phyloP scores from a whole-genome alignment of 2,329 filamentous ascomycete genomes.

The Sporothrix schenckii region DNA sequence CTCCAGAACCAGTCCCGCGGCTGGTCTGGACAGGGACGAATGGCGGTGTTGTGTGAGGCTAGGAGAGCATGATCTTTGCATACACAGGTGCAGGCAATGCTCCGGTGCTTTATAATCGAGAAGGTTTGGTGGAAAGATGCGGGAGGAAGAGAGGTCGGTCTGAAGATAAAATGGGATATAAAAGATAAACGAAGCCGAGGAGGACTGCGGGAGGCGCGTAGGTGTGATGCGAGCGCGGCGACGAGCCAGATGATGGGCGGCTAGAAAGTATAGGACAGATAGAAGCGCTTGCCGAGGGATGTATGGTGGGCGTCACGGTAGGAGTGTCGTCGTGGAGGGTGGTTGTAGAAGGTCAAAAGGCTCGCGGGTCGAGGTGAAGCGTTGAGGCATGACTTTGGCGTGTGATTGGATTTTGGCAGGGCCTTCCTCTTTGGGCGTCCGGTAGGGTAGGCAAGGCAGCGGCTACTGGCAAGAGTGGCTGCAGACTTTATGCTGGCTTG shows the following conservation, averaged over 20 bases:
- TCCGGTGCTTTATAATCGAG: background rate
- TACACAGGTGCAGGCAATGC: background rate
- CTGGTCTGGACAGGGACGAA: constrained; percentile 15
- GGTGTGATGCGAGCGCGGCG: background rate
- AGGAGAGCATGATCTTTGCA: constrained; percentile 19
- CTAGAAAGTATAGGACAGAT: background rate
- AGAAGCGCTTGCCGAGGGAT: background rate
- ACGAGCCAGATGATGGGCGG: background rate
- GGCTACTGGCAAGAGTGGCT: constrained; percentile 9
- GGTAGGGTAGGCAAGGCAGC: background rate
- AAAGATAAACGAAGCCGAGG: background rate
- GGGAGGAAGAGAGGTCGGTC: background rate
- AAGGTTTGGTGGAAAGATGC: no score
- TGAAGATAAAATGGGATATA: background rate
- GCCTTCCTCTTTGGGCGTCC: background rate
- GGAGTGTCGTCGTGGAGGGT: background rate
- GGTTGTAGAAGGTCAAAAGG: background rate
- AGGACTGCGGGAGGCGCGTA: background rate
- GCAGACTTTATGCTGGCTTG: background rate
- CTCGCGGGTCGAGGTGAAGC: background rate
- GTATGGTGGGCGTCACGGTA: background rate
- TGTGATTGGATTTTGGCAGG: constrained; percentile 18
- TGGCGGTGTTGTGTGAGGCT: background rate
- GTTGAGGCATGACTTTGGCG: constrained; percentile 1
- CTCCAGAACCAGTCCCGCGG: constrained; percentile 18